phyloP scores from a whole-genome alignment of 208 protist genomes.

The Paratrypanosoma confusum region DNA sequence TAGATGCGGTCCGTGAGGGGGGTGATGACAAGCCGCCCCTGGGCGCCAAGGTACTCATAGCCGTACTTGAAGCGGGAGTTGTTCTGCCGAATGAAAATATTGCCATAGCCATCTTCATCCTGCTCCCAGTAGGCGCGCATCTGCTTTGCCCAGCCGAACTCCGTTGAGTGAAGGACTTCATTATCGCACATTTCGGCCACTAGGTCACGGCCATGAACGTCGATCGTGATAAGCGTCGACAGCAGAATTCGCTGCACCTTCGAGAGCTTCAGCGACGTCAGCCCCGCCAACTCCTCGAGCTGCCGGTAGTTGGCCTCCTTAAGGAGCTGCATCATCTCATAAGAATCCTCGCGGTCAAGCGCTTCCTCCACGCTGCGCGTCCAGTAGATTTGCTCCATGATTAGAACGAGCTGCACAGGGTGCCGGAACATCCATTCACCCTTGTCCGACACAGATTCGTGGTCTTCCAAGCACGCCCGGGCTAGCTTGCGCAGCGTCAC shows the following conservation, averaged over 20 bases:
- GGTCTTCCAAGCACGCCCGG: slow-evolving; percentile 82
- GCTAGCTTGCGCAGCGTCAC: slow-evolving; percentile 77
- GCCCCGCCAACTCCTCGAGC: slow-evolving; percentile 82
- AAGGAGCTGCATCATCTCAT: slow-evolving; percentile 63
- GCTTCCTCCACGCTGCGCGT: slow-evolving; percentile 87
- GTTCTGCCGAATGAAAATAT: slow-evolving; percentile 92
- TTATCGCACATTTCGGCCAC: slow-evolving; percentile 89
- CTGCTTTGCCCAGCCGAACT: slow-evolving; percentile 97
- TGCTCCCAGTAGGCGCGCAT: slow-evolving; percentile 96
- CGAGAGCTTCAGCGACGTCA: slow-evolving; percentile 84
- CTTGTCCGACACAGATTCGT: slow-evolving; percentile 63
- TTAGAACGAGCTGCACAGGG: slow-evolving; percentile 90
- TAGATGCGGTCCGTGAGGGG: slow-evolving; percentile 97
- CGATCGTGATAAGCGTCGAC: slow-evolving; percentile 95
- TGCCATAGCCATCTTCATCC: slow-evolving; percentile 81
- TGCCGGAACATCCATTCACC: slow-evolving; percentile 89
- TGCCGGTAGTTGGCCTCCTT: slow-evolving; percentile 62
- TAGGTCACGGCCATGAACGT: slow-evolving; percentile 96
- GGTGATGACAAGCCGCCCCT: slow-evolving; percentile 95
- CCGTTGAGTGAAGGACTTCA: slow-evolving; percentile 57
- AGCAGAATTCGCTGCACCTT: slow-evolving; percentile 89
- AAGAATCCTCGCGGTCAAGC: slow-evolving; percentile 59
- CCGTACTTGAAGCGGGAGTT: slow-evolving; percentile 95
- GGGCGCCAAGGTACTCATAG: slow-evolving; percentile 97
- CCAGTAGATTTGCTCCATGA: slow-evolving; percentile 92